phyloP scores from a whole-genome alignment of 1,139 yeast species.

The Debaryomyces nepalensis region DNA sequence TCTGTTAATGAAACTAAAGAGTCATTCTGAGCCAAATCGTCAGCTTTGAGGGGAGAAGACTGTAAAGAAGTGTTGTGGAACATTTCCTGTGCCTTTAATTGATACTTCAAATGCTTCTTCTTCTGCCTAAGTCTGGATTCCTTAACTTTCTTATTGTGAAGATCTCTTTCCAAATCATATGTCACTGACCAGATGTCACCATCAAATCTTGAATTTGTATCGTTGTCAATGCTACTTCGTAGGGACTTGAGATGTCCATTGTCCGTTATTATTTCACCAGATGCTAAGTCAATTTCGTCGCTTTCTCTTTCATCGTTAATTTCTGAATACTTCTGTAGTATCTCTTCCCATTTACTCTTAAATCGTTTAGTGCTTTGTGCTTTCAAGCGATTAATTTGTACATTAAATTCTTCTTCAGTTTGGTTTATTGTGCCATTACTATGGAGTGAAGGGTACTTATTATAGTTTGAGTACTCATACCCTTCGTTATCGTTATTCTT shows the following conservation, averaged over 20 bases:
- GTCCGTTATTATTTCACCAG: conserved; percentile 63
- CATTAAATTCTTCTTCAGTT: conserved; percentile 24
- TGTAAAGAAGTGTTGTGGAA: conserved; percentile 20
- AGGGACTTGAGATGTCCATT: conserved; percentile 65
- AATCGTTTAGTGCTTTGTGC: conserved; percentile 37
- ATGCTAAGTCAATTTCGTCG: conserved; percentile 64
- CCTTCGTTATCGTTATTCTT: conserved; percentile 2
- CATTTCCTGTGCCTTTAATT: conserved; percentile 23
- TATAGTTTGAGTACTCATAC: conserved; percentile 8
- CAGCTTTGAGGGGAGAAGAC: conserved; percentile 9
- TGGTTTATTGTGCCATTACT: conserved; percentile 1
- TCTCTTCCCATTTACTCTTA: conserved; percentile 55
- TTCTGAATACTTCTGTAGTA: conserved; percentile 56
- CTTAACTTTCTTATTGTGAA: conserved; percentile 13
- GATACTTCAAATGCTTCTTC: conserved; percentile 24
- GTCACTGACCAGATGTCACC: conserved; percentile 29
- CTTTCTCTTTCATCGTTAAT: conserved; percentile 59
- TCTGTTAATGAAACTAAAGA: conserved; percentile 12
- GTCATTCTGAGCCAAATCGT: conserved; percentile 1
- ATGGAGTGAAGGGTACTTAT: conserved; percentile 11
- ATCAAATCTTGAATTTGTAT: conserved; percentile 15
- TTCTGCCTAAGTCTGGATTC: conserved; percentile 15
- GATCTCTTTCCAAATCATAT: conserved; percentile 26
- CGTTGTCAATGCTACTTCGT: conserved; percentile 15
- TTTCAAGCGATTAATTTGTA: conserved; percentile 30